Conservation (phyloP, 2,329 filamentous ascomycete species). For the Dothidotthia symphoricarpi region DNA sequence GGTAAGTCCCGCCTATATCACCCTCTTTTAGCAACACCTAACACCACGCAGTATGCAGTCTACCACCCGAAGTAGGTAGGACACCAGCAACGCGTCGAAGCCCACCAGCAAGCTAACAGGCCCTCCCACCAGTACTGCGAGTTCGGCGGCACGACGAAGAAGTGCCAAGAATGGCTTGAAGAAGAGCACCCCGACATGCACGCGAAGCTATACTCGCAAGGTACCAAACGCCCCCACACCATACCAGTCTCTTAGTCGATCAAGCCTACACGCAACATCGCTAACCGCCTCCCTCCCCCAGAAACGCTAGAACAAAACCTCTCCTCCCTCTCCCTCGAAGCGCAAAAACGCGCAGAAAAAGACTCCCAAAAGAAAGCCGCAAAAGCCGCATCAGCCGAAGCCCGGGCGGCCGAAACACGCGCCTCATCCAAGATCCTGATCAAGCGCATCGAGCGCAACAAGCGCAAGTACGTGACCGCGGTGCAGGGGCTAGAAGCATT, state of each 20-base stretch:
- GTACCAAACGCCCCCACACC: conserved; percentile 48
- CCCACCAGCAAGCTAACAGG: conserved; percentile 8
- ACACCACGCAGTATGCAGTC: conserved; percentile 56
- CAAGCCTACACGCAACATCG: conserved; percentile 6
- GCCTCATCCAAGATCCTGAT: conserved; percentile 81
- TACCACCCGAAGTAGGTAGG: conserved; percentile 66
- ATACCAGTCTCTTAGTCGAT: conserved; percentile 1
- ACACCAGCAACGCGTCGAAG: conserved; percentile 12
- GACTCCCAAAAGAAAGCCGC: conserved; percentile 96
- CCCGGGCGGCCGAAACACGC: conserved; percentile 77
- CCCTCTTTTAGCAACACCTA: conserved; percentile 11
- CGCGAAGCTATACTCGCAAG: conserved; percentile 77
- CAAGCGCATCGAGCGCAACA: conserved; percentile 97
- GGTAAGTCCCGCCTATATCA: conserved; percentile 43
- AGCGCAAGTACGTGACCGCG: conserved; percentile 93
- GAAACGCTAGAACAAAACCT: conserved; percentile 77
- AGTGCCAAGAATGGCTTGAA: conserved; percentile 95
- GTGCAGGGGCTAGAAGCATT: conserved; percentile 89
- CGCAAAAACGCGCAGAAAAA: conserved; percentile 91
- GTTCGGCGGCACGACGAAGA: conserved; percentile 93
- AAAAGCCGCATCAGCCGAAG: conserved; percentile 84
- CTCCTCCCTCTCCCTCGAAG: conserved; percentile 81
- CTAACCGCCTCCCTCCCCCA: conserved; percentile 12
- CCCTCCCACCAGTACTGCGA: conserved; percentile 80
- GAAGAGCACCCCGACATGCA: conserved; percentile 73